Evolutionary conservation across 495 filamentous ascomycete genomes (phyloP).

Genomic region (Aspergillus diversus): DNA sequence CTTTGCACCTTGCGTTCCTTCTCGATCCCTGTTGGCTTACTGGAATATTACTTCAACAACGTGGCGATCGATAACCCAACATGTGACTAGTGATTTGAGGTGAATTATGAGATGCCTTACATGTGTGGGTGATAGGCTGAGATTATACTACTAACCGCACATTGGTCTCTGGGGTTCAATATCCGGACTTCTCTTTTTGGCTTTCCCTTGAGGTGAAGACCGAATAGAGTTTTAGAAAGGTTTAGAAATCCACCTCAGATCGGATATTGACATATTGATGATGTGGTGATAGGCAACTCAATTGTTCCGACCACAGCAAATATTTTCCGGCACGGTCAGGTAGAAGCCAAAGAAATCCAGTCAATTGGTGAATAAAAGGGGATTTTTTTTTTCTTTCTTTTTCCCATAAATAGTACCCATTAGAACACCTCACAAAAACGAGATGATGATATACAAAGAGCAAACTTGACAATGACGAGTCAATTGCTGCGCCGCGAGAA

Average conservation of each 20-base stretch:
- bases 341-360: neutral
- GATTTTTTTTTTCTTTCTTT: too few relatives aligned
- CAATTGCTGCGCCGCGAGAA: neutral
- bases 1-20: neutral
- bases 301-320: neutral
- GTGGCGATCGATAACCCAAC: slow-evolving; percentile 9
- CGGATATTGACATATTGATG: neutral
- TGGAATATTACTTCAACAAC: slow-evolving; percentile 6
- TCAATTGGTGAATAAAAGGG: neutral
- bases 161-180: neutral
- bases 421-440: slow-evolving; percentile 3
- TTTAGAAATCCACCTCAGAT: neutral
- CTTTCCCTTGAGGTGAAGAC: neutral
- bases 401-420: neutral
- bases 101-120: too few relatives aligned
- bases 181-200: neutral
- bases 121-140: too few relatives aligned
- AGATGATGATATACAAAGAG: neutral
- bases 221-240: slow-evolving; percentile 1
- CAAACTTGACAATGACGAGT: neutral
- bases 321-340: neutral
- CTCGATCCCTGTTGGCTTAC: slow-evolving; percentile 10
- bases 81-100: slow-evolving; percentile 1
- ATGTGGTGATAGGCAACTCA: neutral
- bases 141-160: too few relatives aligned